Conservation (phyloP, 106 monocot genomes). For the Dioscorea alata region DNA sequence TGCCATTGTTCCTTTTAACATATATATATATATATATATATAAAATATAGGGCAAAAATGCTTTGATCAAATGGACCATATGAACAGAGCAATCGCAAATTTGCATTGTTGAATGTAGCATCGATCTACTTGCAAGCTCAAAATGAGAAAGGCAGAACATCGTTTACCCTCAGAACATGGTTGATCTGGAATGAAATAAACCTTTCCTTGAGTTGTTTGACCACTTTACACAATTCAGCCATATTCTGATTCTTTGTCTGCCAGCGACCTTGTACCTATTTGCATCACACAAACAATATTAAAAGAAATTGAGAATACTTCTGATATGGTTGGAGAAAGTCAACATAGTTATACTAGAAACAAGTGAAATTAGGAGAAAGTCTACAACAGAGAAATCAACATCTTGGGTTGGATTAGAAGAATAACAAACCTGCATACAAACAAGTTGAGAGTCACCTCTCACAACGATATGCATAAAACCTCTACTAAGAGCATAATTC, state of each 20-base stretch:
- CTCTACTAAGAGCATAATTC: constrained; percentile 51
- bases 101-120: no score
- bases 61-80: not conserved
- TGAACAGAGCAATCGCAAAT: not conserved
- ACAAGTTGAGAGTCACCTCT: constrained; percentile 71
- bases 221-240: constrained; percentile 34
- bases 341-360: no score
- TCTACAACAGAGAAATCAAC: no score
- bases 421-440: constrained; percentile 39
- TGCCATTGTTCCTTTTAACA: not conserved
- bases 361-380: no score
- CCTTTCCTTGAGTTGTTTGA: constrained; percentile 27
- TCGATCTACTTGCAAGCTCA: no score
- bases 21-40: not conserved
- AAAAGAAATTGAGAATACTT: no score
- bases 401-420: no score
- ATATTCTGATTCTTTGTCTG: constrained; percentile 42
- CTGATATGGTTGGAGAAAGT: no score
- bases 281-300: not conserved
- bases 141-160: not conserved
- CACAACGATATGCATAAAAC: constrained; percentile 49
- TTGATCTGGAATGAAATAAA: constrained; percentile 43
- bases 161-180: constrained; percentile 49
- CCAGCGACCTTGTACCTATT: constrained; percentile 39
- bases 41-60: not conserved